Base-by-base conservation (phyloP, 768 basidiomycete genomes). In the Boletus fagicola region DNA sequence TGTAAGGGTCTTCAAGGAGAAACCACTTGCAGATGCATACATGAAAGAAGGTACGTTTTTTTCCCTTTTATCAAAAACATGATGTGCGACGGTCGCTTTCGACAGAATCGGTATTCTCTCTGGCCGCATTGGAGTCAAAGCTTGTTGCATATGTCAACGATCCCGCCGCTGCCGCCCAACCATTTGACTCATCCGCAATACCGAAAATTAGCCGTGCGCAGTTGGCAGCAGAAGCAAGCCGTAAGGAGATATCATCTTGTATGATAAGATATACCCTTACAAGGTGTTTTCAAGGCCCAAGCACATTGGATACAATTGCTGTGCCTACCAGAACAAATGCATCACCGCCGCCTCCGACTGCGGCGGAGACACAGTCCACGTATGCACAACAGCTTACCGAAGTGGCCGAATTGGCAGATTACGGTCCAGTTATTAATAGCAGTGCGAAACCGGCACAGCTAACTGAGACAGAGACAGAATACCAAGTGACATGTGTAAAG, bases 381-480 rank as follows among this genome's bases (percentile, higher is more conserved):
- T 98, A 96, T 72, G 84, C 82, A 2, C 81, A 89, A 61, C 93
- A 98, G 67, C 85, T 99, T 8, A 76, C 85, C 2, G 89, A 89
- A 52, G 86, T 98, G 28, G 87, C 94, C 22, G 92, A 98, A 66
- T 83, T 99, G 57, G 82, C 82, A 5, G 76, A 79, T 9, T 98
- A 96, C 72, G 97, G 97, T 11, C 73, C 88, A 49, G 84, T 97
- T 50, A 79, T 95, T 68, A 93, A 88, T 75, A 98, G 93, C 80
- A 91, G 85, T 61, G 61, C 81, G 38, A 91, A 86, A 63, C 86
- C 89, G 12, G 75, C 81, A 24, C 90, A 88, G 60, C 85, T 98
- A 56, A 98, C 97, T 15, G 97, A 99, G 76, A 90, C 84, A 66
- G 97, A 98, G 75, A 98, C 94, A 5, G 97, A 98, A 75, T 99